Evolutionary conservation across 2,329 filamentous ascomycete species (phyloP).

Genomic region (Calonectria fujianensis): DNA sequence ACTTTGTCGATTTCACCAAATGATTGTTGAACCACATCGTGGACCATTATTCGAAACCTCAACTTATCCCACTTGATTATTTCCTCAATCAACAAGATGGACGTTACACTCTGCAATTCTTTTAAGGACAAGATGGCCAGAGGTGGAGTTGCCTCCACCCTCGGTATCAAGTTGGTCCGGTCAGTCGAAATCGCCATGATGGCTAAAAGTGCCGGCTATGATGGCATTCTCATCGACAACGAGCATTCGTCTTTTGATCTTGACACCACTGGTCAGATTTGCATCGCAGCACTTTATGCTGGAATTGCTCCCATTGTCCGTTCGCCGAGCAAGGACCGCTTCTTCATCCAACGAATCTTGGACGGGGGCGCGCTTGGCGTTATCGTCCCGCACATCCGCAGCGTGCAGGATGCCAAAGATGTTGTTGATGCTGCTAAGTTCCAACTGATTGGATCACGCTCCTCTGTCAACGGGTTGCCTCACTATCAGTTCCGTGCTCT

Average conservation of each 20-base stretch:
- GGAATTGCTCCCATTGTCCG: slow-evolving; percentile 56
- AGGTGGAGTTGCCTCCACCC: slow-evolving; percentile 54
- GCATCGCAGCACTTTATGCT: slow-evolving; percentile 54
- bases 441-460: slow-evolving; percentile 48
- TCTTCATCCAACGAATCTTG: slow-evolving; percentile 52
- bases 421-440: slow-evolving; percentile 55
- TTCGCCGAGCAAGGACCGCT: slow-evolving; percentile 51
- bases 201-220: slow-evolving; percentile 59
- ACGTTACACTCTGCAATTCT: slow-evolving; percentile 48
- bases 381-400: slow-evolving; percentile 53
- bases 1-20: no score
- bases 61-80: neutral
- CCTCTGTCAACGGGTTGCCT: slow-evolving; percentile 51
- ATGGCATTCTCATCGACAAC: slow-evolving; percentile 62
- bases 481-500: slow-evolving; percentile 48
- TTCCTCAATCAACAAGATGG: slow-evolving; percentile 40
- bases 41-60: neutral
- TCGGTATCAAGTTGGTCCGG: slow-evolving; percentile 57
- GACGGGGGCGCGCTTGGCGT: slow-evolving; percentile 53
- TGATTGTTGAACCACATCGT: no score
- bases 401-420: slow-evolving; percentile 50
- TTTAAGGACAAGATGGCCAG: slow-evolving; percentile 54
- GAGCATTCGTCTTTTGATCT: slow-evolving; percentile 61
- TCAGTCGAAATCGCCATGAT: slow-evolving; percentile 58
- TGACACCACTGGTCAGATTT: slow-evolving; percentile 57